Base-by-base conservation (phyloP, 176 grass and related monocot genomes). In the Carex scoparia region DNA sequence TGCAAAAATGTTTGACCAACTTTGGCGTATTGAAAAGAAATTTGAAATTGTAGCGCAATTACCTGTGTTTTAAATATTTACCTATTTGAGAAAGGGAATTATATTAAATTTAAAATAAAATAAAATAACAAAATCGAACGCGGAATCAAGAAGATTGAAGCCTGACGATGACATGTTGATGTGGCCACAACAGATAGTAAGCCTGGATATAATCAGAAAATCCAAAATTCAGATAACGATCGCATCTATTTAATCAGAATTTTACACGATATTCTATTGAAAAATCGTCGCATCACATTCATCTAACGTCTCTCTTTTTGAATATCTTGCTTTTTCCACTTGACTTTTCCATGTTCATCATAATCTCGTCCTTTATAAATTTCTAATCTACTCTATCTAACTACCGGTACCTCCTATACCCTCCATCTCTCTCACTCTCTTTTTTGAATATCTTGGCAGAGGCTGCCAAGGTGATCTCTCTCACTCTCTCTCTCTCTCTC, bases 321-420 rank as follows among this genome's bases (percentile, higher is more conserved):
- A 35, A 57, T 8, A 18, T 42, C 4, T 75, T 16, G 38, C 70
- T 66, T 31, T 83, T 8, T 48, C 18, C 80, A 65, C 19, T 81
- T 82, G 80, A 83, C 80, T 83, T 55, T 68, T 67, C 62, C 62
- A 8, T 1, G 40, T 83, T 83, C 12, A 83, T 27, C 27, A 64
- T 5, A 10, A 48, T 65, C 63, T 81, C 59, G 13, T 60, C 27
- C 44, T 46, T 10, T 67, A 82, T 53, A 83, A 35, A 68, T 66
- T 66, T 30, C 80, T 19, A 40, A 12, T 67, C 80, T 54, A 83
- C 12, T 65, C 2, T 80, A 64, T 54, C 61, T n/a, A 53, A 37
- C 23, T 0, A 40, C 23, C 23, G 23, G 0, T 4, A 5, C 38
- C 38, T 40, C 19, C 10, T 8, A 9, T 31, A 64, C 8, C n/a